A percentile compares a stretch with the other conserved stretches of the same genome.
Evolutionary conservation across 495 filamentous ascomycete genomes (phyloP).

Genomic region (Penicillium argentinense): DNA sequence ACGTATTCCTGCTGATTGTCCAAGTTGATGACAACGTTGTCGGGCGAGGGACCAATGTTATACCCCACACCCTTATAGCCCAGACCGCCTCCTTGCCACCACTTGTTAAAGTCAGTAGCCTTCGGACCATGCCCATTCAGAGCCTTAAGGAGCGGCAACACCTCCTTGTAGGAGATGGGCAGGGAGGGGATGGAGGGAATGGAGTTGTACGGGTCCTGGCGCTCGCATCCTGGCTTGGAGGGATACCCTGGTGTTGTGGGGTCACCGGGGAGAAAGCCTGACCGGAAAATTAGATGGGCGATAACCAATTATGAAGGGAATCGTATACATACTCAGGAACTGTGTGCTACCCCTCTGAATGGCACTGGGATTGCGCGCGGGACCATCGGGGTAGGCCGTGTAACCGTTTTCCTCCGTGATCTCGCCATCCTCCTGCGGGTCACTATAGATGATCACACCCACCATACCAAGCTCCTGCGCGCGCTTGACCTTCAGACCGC

Average conservation of each 20-base stretch:
- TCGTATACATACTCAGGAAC: slow-evolving; percentile 62
- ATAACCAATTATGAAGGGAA: not conserved
- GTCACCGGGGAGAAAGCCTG: slow-evolving; percentile 63
- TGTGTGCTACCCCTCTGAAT: slow-evolving; percentile 91
- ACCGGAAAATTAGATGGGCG: not conserved
- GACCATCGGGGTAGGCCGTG: slow-evolving; percentile 78
- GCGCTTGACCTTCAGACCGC: slow-evolving; percentile 89
- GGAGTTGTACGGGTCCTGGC: slow-evolving; percentile 62
- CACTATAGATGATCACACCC: slow-evolving; percentile 79
- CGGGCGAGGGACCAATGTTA: slow-evolving; percentile 85
- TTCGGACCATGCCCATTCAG: slow-evolving; percentile 86
- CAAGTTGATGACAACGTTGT: slow-evolving; percentile 73
- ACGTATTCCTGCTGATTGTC: slow-evolving; percentile 87
- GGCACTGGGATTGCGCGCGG: slow-evolving; percentile 81
- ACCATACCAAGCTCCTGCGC: slow-evolving; percentile 92
- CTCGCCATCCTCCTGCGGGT: slow-evolving; percentile 86
- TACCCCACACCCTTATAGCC: slow-evolving; percentile 84
- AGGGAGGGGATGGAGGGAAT: slow-evolving; percentile 89
- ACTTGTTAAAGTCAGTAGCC: slow-evolving; percentile 72
- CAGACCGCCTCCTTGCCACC: slow-evolving; percentile 72
- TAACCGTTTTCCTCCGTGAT: slow-evolving; percentile 80
- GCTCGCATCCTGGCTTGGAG: slow-evolving; percentile 84
- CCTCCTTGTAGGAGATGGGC: slow-evolving; percentile 87
- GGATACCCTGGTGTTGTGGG: slow-evolving; percentile 92
- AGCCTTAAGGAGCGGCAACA: slow-evolving; percentile 78